Evolutionary conservation across 2,329 filamentous ascomycete species (phyloP).

Genomic region (Fusarium udum): DNA sequence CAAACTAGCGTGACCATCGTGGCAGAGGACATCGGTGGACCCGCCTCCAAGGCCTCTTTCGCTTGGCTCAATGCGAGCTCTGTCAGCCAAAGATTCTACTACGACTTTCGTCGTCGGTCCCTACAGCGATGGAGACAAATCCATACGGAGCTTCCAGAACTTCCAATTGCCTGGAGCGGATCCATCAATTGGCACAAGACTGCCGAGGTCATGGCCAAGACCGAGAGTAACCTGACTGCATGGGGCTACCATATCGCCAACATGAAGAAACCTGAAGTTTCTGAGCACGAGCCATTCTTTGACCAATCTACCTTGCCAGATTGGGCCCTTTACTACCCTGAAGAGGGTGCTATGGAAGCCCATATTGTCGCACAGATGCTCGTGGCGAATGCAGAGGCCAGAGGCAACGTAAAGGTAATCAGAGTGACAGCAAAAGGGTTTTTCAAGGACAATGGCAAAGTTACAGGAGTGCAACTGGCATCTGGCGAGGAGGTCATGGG

Average conservation of each 20-base stretch:
- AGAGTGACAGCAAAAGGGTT: background rate
- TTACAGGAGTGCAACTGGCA: background rate
- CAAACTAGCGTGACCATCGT: conserved; percentile 20
- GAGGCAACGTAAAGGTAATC: background rate
- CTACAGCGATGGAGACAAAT: conserved; percentile 26
- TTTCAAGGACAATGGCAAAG: background rate
- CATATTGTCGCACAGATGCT: conserved; percentile 18
- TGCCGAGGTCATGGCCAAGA: background rate
- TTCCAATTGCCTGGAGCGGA: conserved; percentile 27
- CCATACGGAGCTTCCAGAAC: background rate
- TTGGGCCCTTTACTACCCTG: conserved; percentile 5
- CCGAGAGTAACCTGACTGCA: background rate
- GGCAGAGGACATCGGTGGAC: conserved; percentile 22
- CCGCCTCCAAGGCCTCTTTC: conserved; percentile 19
- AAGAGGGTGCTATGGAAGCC: conserved; percentile 28
- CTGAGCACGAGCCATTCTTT: background rate
- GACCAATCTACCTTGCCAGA: background rate
- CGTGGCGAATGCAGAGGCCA: conserved; percentile 5
- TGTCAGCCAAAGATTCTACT: conserved; percentile 5
- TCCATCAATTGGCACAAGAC: conserved; percentile 30
- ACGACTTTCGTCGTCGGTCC: conserved; percentile 22
- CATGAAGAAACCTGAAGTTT: background rate
- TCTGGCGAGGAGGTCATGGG: background rate
- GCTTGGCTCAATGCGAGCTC: conserved; percentile 34
- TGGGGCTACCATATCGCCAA: conserved; percentile 16